phyloP scores from a whole-genome alignment of 2,329 filamentous ascomycete species.

The Mollisia scopiformis region DNA sequence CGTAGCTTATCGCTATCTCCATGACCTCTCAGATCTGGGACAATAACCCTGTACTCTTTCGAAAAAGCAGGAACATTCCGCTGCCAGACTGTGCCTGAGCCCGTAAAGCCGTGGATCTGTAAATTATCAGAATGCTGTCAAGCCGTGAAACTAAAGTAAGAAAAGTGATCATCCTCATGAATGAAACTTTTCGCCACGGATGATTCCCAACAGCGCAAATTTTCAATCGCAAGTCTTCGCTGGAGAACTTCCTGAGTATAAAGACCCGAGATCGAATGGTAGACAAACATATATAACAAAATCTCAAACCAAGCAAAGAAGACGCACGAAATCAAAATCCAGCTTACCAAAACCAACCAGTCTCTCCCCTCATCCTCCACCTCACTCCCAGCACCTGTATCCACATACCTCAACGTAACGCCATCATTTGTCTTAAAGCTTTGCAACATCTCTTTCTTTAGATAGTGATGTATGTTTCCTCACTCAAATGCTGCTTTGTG shows the following conservation, averaged over 20 bases:
- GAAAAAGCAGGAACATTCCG: conserved; percentile 32
- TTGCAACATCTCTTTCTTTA: conserved; percentile 18
- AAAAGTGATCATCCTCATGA: too few relatives aligned
- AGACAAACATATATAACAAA: background rate
- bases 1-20: conserved; percentile 31
- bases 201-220: too few relatives aligned
- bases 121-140: background rate
- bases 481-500: too few relatives aligned
- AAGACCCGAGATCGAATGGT: too few relatives aligned
- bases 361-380: conserved; percentile 8
- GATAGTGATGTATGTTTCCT: too few relatives aligned
- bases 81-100: conserved; percentile 35
- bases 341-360: conserved; percentile 30
- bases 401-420: conserved; percentile 27
- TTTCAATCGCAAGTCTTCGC: too few relatives aligned
- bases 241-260: too few relatives aligned
- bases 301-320: background rate
- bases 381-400: conserved; percentile 21
- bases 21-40: conserved; percentile 36
- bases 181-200: too few relatives aligned
- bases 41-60: conserved; percentile 30
- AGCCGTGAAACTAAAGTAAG: too few relatives aligned
- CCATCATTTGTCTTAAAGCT: conserved; percentile 29
- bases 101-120: conserved; percentile 39
- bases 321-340: background rate